Conservation (phyloP, 225 moss, liverwort and hornwort genomes). For the Pseudisothecium myosuroides region DNA sequence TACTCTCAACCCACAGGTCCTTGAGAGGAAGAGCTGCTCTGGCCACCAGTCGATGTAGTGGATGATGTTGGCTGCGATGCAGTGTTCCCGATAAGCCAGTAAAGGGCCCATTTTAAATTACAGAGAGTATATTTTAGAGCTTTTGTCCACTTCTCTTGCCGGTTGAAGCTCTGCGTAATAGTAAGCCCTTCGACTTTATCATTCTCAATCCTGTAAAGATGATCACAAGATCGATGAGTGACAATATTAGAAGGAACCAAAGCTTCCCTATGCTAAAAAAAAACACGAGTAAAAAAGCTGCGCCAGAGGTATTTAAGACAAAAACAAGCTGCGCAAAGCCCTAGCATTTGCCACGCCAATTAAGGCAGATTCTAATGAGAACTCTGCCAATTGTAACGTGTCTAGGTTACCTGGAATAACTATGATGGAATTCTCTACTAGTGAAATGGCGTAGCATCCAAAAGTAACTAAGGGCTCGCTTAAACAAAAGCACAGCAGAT, state of each 20-base stretch:
- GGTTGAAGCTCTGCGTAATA: constrained; percentile 97
- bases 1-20: constrained; percentile 9
- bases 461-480: neutral
- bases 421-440: neutral
- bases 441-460: neutral
- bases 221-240: neutral
- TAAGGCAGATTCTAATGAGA: neutral
- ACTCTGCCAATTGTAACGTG: neutral
- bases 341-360: neutral
- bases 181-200: constrained; percentile 98
- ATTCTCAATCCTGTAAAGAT: constrained; percentile 63
- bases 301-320: neutral
- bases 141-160: constrained; percentile 98
- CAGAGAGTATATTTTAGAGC: constrained; percentile 91
- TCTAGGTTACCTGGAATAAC: neutral
- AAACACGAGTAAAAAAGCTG: neutral
- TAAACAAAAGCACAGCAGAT: neutral
- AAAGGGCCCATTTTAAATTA: constrained; percentile 96
- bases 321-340: neutral
- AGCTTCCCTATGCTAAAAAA: neutral
- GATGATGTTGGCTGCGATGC: constrained; percentile 75
- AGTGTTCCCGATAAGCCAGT: constrained; percentile 97
- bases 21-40: constrained; percentile 35
- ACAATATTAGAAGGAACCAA: neutral
- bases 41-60: constrained; percentile 59